Evolutionary conservation across 2,329 filamentous ascomycete species (phyloP), one percentile per base, ranked within the genome.

Genomic region (Penicillium sp.): DNA sequence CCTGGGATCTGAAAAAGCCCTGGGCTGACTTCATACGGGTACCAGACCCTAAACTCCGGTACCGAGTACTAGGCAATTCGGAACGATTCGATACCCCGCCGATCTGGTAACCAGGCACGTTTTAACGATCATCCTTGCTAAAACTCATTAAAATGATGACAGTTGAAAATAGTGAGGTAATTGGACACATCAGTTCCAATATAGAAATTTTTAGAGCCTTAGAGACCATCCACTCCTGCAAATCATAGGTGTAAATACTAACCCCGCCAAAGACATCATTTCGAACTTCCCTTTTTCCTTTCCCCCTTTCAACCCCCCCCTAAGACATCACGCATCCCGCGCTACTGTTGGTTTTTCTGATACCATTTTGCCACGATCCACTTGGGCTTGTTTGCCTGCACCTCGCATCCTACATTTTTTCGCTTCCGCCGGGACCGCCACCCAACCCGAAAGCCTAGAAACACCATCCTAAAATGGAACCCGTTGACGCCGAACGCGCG

Each of bases 401-500:
- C 46, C 50, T 45, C 46, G 22, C 31, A 44, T 35, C 41, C 27
- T 40, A 40, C 42, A 59, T 61, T 53, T 50, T 55, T 46, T 47
- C n/a, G 48, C 40, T 58, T 29, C 57, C 60, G 56, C 57, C 49
- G 55, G 56, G 53, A 45, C 58, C 58, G 54, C 57, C 57, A 37
- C 25, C 51, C 51, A 54, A 52, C 57, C 43, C 45, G 41, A 29
- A 26, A 45, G 22, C 29, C 35, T 22, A 48, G 43, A 45, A 51
- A 43, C 23, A 51, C 44, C 27, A 22, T 23, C 25, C 29, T 25
- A 22, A 22, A 37, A 72, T 73, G 67, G 63, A 68, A 46, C 59
- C 62, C 49, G 64, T 73, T 61, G 70, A 73, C 63, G 69, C 72
- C 57, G 72, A 71, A 67, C 72, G 69, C 67, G 72, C 73, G 57